Conservation (phyloP, 2,329 filamentous ascomycete genomes). For the Chaetomiaceae sp. region DNA sequence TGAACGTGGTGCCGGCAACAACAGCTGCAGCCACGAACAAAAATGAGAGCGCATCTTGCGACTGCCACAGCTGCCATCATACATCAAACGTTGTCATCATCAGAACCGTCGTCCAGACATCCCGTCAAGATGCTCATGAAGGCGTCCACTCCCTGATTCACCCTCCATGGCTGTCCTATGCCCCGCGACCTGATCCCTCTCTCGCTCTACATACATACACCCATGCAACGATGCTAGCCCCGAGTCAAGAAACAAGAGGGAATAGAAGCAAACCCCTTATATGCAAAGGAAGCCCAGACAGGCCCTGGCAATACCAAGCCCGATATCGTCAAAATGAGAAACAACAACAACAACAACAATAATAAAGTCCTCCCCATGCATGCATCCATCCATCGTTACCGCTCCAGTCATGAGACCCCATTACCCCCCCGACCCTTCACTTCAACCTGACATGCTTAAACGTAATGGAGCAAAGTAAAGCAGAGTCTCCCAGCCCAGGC, state of each 20-base stretch:
- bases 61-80: not conserved
- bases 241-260: too few species aligned
- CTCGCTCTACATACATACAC: too few species aligned
- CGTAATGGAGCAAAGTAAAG: not conserved
- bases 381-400: not conserved
- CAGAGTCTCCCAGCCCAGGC: not conserved
- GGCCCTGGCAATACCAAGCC: not conserved
- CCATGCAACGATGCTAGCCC: too few species aligned
- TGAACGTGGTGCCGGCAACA: not conserved
- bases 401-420: too few species aligned
- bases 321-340: not conserved
- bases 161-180: too few species aligned
- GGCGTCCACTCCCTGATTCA: too few species aligned
- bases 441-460: too few species aligned
- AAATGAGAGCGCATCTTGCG: not conserved
- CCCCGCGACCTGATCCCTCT: too few species aligned
- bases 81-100: not conserved
- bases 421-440: too few species aligned
- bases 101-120: not conserved
- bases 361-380: not conserved
- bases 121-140: not conserved
- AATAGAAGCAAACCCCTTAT: not conserved
- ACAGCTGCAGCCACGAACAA: not conserved
- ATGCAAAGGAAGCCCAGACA: not conserved
- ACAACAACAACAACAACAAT: not conserved